Base-by-base conservation (phyloP, 768 basidiomycete species). In the Podaxis pistillaris region DNA sequence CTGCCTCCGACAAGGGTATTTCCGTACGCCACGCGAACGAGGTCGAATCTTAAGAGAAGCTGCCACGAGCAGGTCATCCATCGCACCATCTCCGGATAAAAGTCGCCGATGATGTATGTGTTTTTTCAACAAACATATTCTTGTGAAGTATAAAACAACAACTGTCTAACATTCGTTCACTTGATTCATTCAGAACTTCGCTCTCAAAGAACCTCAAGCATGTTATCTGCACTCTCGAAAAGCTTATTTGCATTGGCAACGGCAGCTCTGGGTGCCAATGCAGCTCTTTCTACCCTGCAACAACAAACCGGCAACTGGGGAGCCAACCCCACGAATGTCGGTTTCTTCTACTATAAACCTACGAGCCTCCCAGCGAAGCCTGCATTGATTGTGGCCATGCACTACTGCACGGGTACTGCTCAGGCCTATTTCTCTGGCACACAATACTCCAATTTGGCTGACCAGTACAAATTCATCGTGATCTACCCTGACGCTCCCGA, bases 391-490 rank as follows among this genome's bases (percentile, higher is more conserved):
- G 78, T 85, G 56, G 84, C 83, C 12, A 78, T 83, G 44, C 84
- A 85, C 68, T 79, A 79, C 64, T 86, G 85, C 72, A 68, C 73
- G 7, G 85, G 81, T 26, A 78, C 81, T 0, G 85, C 81, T 0
- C 79, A 82, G 63, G 81, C 77, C 0, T 85, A 80, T 71, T 86
- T 78, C 75, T 59, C 68, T 2, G 78, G 81, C 30, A 81, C 83
- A 3, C 75, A 78, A 56, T 84, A 79, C 67, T 81, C 81, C 63
- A 77, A 75, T 53, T 75, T 82, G 51, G 80, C 85, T 0, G 83
- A 86, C 64, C 64, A 79, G 61, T 81, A 64, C 59, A 63, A 78
- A 5, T 85, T 74, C 73, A 76, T 86, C 63, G 82, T 86, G 55
- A 77, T 86, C 66, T 85, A 78, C 65, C 80, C 79, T 19, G 68